Percentiles rank a stretch among this genome's conserved stretches.
Evolutionary conservation across 352 stramenopile species (phyloP).

Genomic region (Globisporangium takayamanum): DNA sequence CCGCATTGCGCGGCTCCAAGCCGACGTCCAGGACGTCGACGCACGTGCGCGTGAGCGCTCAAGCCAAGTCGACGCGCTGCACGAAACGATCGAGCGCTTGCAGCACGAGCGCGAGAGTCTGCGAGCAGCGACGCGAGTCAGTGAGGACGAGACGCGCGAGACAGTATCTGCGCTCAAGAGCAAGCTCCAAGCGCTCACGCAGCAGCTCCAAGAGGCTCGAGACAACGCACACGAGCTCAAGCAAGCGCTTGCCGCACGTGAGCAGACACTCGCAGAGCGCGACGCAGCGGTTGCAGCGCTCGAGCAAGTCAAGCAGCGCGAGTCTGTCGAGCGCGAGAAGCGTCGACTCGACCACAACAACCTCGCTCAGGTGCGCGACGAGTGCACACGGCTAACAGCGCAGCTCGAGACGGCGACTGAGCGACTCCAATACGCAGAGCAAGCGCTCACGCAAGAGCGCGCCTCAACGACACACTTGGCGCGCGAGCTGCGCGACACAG

Average conservation of each 20-base stretch:
- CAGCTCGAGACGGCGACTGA: conserved; percentile 5
- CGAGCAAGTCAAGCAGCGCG: conserved; percentile 26
- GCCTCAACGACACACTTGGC: background rate
- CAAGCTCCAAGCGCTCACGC: background rate
- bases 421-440: background rate
- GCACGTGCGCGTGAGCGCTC: background rate
- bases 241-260: conserved; percentile 21
- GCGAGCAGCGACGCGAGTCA: background rate
- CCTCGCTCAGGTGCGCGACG: conserved; percentile 21
- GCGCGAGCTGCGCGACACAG: background rate
- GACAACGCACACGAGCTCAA: conserved; percentile 15
- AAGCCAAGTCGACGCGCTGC: conserved; percentile 3
- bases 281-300: conserved; percentile 31
- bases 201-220: conserved; percentile 8
- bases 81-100: conserved; percentile 1
- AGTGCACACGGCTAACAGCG: conserved; percentile 14
- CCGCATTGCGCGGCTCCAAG: conserved; percentile 1
- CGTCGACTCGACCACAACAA: conserved; percentile 18
- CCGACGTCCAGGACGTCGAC: conserved; percentile 3
- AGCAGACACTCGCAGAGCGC: conserved; percentile 20
- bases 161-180: too few relatives aligned
- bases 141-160: too few relatives aligned
- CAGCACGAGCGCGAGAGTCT: background rate
- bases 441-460: background rate
- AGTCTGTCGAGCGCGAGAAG: conserved; percentile 26